Conservation (phyloP, 1,284 basidiomycete species). For the Thecaphora frezii region DNA sequence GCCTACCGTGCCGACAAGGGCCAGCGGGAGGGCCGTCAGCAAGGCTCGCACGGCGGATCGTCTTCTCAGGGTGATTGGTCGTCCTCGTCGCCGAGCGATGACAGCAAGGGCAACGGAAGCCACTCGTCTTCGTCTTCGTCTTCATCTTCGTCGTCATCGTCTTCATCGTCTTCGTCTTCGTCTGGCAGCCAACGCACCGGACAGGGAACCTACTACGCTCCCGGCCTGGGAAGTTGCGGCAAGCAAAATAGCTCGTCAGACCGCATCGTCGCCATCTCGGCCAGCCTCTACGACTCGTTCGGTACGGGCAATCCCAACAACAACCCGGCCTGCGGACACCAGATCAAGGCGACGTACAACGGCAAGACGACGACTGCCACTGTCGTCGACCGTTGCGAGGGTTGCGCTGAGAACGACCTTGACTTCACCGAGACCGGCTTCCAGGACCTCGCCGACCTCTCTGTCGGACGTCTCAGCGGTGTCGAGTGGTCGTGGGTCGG, state of each 20-base stretch:
- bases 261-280: conserved; percentile 51
- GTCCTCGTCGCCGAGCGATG: not conserved
- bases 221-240: conserved; percentile 52
- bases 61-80: not conserved
- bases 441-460: conserved; percentile 27
- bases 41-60: not conserved
- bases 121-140: conserved; percentile 47
- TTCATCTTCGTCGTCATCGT: conserved; percentile 57
- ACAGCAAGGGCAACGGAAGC: conserved; percentile 1
- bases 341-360: conserved; percentile 43
- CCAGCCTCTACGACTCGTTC: conserved; percentile 37
- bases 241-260: conserved; percentile 37
- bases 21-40: not conserved
- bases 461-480: conserved; percentile 33
- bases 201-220: conserved; percentile 47
- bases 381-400: conserved; percentile 47
- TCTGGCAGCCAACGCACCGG: conserved; percentile 54
- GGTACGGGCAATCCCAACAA: conserved; percentile 50
- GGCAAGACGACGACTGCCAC: conserved; percentile 46
- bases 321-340: conserved; percentile 49
- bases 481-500: conserved; percentile 45
- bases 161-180: conserved; percentile 55
- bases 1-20: conserved; percentile 1
- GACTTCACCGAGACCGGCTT: conserved; percentile 48
- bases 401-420: conserved; percentile 38